phyloP scores from a whole-genome alignment of 2,329 filamentous ascomycete genomes.

The Ophiostoma fasciatum region DNA sequence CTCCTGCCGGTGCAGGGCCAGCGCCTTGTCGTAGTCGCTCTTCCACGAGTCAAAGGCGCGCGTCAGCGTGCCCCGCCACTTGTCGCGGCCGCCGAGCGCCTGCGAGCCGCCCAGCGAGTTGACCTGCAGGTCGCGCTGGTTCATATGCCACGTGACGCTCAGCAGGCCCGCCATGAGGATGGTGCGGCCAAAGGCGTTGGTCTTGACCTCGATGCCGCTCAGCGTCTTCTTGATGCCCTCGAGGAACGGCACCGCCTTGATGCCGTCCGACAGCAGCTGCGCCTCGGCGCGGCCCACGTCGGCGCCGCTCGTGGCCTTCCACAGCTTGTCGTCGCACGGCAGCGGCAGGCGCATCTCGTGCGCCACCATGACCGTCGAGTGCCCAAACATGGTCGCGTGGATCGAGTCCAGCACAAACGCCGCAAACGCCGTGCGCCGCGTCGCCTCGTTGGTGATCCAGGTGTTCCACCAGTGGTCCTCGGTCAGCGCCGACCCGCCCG shows the following conservation, averaged over 20 bases:
- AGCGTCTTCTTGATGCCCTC: constrained; percentile 84
- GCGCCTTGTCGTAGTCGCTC: constrained; percentile 70
- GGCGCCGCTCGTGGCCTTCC: constrained; percentile 75
- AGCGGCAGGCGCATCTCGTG: constrained; percentile 86
- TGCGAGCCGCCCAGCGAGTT: constrained; percentile 61
- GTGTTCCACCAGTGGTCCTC: constrained; percentile 88
- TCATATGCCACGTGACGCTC: constrained; percentile 95
- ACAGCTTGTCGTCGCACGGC: constrained; percentile 83
- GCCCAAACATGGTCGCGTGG: constrained; percentile 95
- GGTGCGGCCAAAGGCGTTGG: constrained; percentile 84
- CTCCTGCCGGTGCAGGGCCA: too few relatives aligned
- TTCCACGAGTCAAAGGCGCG: constrained; percentile 92
- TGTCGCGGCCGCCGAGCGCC: constrained; percentile 72
- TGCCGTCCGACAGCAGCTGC: constrained; percentile 62
- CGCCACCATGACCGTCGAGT: constrained; percentile 91
- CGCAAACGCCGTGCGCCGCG: constrained; percentile 75
- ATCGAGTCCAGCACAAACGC: constrained; percentile 93
- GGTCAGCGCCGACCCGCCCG: constrained; percentile 55
- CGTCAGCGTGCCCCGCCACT: constrained; percentile 76
- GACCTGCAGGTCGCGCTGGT: constrained; percentile 85
- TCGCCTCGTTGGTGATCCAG: constrained; percentile 92
- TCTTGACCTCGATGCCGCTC: constrained; percentile 70
- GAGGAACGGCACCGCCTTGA: constrained; percentile 75
- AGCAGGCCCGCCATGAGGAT: constrained; percentile 89
- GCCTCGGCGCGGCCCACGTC: constrained; percentile 78